phyloP scores from a whole-genome alignment of 306 rosid species.

The Medicago arabica region DNA sequence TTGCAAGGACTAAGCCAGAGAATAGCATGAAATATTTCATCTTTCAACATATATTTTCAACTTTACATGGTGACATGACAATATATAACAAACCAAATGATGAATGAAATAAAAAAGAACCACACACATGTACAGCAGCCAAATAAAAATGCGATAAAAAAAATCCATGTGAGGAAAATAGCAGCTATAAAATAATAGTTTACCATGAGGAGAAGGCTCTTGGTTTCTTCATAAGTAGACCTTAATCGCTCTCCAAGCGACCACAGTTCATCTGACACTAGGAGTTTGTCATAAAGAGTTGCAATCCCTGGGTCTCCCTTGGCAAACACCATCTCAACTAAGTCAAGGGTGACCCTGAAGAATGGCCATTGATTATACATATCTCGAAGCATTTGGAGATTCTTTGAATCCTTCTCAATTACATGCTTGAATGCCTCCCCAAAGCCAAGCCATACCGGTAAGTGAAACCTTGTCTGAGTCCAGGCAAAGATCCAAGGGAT shows the following conservation, averaged over 20 bases:
- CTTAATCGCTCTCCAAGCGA: constrained; percentile 77
- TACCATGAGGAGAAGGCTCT: constrained; percentile 81
- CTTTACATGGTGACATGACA: constrained; percentile 5
- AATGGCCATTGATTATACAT: constrained; percentile 99
- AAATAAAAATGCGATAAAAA: not conserved
- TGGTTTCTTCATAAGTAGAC: constrained; percentile 73
- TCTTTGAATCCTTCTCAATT: constrained; percentile 80
- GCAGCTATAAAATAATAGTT: not conserved
- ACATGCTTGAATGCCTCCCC: constrained; percentile 83
- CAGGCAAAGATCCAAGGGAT: constrained; percentile 99
- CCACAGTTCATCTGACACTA: constrained; percentile 77
- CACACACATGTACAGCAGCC: not conserved
- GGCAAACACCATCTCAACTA: constrained; percentile 99
- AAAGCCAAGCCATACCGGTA: constrained; percentile 99
- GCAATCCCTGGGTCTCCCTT: constrained; percentile 97
- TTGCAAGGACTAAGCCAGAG: not conserved
- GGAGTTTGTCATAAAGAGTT: constrained; percentile 82
- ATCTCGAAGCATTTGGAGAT: constrained; percentile 78
- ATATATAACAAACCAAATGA: not conserved
- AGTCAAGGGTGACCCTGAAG: constrained; percentile 95
- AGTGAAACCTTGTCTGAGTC: constrained; percentile 98
- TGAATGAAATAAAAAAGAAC: not conserved
- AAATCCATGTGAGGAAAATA: not conserved
- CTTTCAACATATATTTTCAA: not conserved
- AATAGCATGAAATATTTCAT: not conserved